These are phyloP conservation scores for Podospora fimiseda DNA, from an alignment of 495 filamentous ascomycete species.

Conservation along the genomic window DNA sequence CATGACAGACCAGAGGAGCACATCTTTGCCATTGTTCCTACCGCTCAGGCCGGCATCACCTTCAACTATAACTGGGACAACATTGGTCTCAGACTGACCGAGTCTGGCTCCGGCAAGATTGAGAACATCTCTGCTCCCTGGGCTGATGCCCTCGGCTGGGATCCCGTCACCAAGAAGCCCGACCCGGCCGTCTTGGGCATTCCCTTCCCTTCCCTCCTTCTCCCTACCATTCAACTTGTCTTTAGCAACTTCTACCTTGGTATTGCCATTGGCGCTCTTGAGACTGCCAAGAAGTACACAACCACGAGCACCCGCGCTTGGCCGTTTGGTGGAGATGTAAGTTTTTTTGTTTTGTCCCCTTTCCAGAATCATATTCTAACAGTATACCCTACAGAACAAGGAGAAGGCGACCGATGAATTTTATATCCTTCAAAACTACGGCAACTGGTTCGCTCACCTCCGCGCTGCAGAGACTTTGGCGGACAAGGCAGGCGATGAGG, in stretches of 20 bases:
- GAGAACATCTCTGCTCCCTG: slow-evolving; percentile 49
- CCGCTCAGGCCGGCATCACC: slow-evolving; percentile 46
- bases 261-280: slow-evolving; percentile 49
- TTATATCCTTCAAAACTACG: slow-evolving; percentile 56
- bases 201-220: slow-evolving; percentile 45
- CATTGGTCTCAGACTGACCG: slow-evolving; percentile 53
- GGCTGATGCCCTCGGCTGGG: slow-evolving; percentile 55
- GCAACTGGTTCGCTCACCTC: slow-evolving; percentile 53
- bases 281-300: slow-evolving; percentile 48
- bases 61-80: slow-evolving; percentile 59
- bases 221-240: slow-evolving; percentile 56
- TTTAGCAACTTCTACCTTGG: slow-evolving; percentile 60
- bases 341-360: neutral
- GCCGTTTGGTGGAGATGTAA: slow-evolving; percentile 49
- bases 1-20: slow-evolving; percentile 46
- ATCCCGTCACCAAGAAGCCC: slow-evolving; percentile 37
- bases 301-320: slow-evolving; percentile 46
- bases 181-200: slow-evolving; percentile 39
- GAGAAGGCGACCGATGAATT: slow-evolving; percentile 50
- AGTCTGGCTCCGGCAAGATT: slow-evolving; percentile 53
- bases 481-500: slow-evolving; percentile 43
- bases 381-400: slow-evolving; percentile 31
- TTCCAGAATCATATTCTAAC: neutral
- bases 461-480: slow-evolving; percentile 50
- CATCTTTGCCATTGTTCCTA: slow-evolving; percentile 52